Evolutionary conservation across 2,329 filamentous ascomycete genomes (phyloP).

Genomic region (Pseudopithomyces maydicus): DNA sequence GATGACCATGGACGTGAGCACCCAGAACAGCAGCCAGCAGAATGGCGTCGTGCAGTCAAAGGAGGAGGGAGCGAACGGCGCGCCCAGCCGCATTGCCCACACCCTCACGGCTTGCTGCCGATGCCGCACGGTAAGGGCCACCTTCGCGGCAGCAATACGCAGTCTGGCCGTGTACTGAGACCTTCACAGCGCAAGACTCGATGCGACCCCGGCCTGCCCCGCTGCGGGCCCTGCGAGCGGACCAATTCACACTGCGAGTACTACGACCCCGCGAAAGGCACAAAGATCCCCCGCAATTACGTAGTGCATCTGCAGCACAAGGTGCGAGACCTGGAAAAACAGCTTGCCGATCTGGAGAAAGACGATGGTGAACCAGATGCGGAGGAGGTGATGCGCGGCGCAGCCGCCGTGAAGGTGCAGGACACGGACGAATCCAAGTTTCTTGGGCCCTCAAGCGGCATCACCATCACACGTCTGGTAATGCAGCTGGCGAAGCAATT

Average conservation of each 20-base stretch:
- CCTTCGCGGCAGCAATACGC: background rate
- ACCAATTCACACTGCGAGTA: slow-evolving; percentile 93
- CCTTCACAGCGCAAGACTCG: slow-evolving; percentile 81
- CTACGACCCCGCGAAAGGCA: slow-evolving; percentile 85
- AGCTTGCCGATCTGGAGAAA: slow-evolving; percentile 78
- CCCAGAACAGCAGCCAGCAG: slow-evolving; percentile 20
- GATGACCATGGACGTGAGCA: slow-evolving; percentile 30
- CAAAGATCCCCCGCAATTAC: slow-evolving; percentile 87
- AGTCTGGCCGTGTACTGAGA: slow-evolving; percentile 3
- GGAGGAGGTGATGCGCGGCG: slow-evolving; percentile 85
- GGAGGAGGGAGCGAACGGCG: slow-evolving; percentile 31
- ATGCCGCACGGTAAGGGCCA: slow-evolving; percentile 70
- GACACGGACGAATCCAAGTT: slow-evolving; percentile 89
- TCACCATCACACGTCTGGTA: slow-evolving; percentile 89
- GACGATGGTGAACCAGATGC: slow-evolving; percentile 72
- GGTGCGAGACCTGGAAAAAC: slow-evolving; percentile 79
- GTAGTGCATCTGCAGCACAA: slow-evolving; percentile 90
- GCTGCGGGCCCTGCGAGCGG: slow-evolving; percentile 89
- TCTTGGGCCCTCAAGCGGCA: slow-evolving; percentile 90
- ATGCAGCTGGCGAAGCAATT: slow-evolving; percentile 97
- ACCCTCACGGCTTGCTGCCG: slow-evolving; percentile 81
- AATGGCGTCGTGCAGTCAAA: slow-evolving; percentile 24
- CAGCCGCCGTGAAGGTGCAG: slow-evolving; percentile 81
- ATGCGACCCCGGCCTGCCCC: slow-evolving; percentile 90
- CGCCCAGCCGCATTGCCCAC: slow-evolving; percentile 69